Percentiles rank a stretch among this genome's conserved stretches.
Evolutionary conservation across 148 eudicot genomes (phyloP).

Genomic region (Chenopodium album): DNA sequence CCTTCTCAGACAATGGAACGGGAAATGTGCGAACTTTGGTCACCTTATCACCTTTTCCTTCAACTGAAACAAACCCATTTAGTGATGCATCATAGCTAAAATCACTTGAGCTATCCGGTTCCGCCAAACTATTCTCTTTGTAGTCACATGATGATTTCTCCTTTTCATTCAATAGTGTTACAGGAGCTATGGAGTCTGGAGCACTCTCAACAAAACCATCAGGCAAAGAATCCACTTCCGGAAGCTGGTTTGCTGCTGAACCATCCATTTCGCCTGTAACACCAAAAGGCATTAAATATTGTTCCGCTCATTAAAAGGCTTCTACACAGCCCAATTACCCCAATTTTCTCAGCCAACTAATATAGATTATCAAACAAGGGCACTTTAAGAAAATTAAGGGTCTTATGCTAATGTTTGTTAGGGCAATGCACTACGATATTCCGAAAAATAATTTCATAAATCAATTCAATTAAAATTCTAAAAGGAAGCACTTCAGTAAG

Average conservation of each 20-base stretch:
- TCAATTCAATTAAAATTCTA: background rate
- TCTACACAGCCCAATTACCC: background rate
- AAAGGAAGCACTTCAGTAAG: background rate
- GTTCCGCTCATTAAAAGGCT: background rate
- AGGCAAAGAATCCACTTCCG: slow-evolving; percentile 81
- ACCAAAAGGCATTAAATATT: background rate
- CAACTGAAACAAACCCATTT: slow-evolving; percentile 25
- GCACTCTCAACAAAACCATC: slow-evolving; percentile 83
- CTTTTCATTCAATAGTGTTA: slow-evolving; percentile 37
- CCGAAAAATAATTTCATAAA: background rate
- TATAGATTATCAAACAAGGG: background rate
- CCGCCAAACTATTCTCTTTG: slow-evolving; percentile 39
- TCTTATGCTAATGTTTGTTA: background rate
- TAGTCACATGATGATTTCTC: slow-evolving; percentile 34
- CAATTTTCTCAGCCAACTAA: background rate
- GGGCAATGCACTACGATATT: background rate
- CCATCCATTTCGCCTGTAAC: slow-evolving; percentile 51
- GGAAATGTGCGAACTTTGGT: slow-evolving; percentile 42
- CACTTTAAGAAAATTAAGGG: background rate
- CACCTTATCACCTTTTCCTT: slow-evolving; percentile 34
- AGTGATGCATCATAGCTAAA: slow-evolving; percentile 30
- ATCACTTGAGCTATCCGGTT: slow-evolving; percentile 26
- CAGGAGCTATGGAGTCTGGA: slow-evolving; percentile 41
- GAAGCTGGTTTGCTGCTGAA: slow-evolving; percentile 56
- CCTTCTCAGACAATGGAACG: slow-evolving; percentile 40